These are phyloP conservation scores for Metschnikowia lachancei DNA, from an alignment of 805 yeast species.

Conservation along the genomic window DNA sequence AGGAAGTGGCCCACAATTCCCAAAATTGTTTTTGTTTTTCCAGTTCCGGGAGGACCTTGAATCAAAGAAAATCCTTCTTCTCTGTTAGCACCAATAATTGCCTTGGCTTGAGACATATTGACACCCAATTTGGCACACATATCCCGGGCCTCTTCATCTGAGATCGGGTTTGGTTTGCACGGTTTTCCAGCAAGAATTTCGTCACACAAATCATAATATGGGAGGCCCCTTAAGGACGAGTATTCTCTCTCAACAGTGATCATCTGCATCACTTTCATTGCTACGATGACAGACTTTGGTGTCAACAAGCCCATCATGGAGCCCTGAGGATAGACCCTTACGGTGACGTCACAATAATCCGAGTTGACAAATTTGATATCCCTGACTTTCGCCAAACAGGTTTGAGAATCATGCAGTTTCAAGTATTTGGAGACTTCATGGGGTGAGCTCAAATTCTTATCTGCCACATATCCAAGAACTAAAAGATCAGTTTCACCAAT, in stretches of 20 bases:
- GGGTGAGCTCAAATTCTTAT: conserved; percentile 18
- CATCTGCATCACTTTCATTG: conserved; percentile 79
- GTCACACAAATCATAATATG: conserved; percentile 72
- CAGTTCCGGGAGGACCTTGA: conserved; percentile 99
- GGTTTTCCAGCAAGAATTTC: conserved; percentile 69
- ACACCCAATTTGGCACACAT: conserved; percentile 55
- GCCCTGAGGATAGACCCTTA: conserved; percentile 60
- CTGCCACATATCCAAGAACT: conserved; percentile 46
- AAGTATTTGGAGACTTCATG: conserved; percentile 25
- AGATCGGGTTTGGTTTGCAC: conserved; percentile 35
- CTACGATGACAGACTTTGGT: conserved; percentile 62
- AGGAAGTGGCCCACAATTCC: conserved; percentile 83
- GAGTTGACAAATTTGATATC: conserved; percentile 64
- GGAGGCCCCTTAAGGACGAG: conserved; percentile 76
- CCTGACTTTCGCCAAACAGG: conserved; percentile 78
- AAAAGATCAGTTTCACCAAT: conserved; percentile 76
- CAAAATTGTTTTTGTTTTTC: conserved; percentile 94
- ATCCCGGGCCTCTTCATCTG: conserved; percentile 36
- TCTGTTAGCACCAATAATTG: conserved; percentile 70
- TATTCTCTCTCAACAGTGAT: conserved; percentile 91
- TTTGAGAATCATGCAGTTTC: conserved; percentile 32
- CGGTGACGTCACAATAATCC: conserved; percentile 70
- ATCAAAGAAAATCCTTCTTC: conserved; percentile 80
- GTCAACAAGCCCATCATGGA: conserved; percentile 53
- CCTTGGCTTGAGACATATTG: conserved; percentile 87